Percentiles rank a stretch among this genome's conserved stretches.
These are phyloP conservation scores for Ogataea salicorniae DNA, from an alignment of 805 yeast genomes.

Conservation along the genomic window DNA sequence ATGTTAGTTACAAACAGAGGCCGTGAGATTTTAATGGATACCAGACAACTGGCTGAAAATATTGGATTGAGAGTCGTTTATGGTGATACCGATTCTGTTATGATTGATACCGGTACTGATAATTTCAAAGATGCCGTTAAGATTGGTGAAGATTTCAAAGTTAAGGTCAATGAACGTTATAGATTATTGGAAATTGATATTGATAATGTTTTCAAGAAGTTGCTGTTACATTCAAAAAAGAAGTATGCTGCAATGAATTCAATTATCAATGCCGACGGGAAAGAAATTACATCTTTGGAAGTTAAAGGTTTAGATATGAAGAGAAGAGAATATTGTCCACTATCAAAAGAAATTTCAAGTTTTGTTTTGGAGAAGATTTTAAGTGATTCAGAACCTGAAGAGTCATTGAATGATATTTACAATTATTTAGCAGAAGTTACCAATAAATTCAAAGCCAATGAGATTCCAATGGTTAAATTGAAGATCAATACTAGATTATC, in stretches of 20 bases:
- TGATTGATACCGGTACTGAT: conserved; percentile 87
- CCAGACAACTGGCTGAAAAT: conserved; percentile 87
- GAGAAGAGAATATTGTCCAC: conserved; percentile 92
- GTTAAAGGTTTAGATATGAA: conserved; percentile 96
- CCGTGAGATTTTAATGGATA: conserved; percentile 88
- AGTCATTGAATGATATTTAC: conserved; percentile 67
- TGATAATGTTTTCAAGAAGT: conserved; percentile 84
- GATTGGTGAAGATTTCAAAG: conserved; percentile 82
- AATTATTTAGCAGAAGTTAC: conserved; percentile 61
- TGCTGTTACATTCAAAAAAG: conserved; percentile 89
- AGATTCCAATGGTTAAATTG: conserved; percentile 60
- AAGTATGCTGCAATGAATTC: conserved; percentile 90
- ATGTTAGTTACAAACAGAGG: conserved; percentile 94
- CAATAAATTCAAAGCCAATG: conserved; percentile 50
- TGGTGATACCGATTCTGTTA: conserved; percentile 98
- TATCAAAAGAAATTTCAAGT: conserved; percentile 83
- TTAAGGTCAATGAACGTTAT: conserved; percentile 83
- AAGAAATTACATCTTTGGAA: conserved; percentile 59
- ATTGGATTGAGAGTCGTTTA: conserved; percentile 81
- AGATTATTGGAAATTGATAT: conserved; percentile 86
- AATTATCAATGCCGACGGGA: conserved; percentile 42
- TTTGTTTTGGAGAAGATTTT: conserved; percentile 68
- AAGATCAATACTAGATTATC: conserved; percentile 84
- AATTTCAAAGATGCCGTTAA: conserved; percentile 66
- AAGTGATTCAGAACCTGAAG: conserved; percentile 70